Percentiles rank a stretch among this genome's conserved stretches.
Conservation (phyloP, 306 rosid species). For the Carpinus fangiana region DNA sequence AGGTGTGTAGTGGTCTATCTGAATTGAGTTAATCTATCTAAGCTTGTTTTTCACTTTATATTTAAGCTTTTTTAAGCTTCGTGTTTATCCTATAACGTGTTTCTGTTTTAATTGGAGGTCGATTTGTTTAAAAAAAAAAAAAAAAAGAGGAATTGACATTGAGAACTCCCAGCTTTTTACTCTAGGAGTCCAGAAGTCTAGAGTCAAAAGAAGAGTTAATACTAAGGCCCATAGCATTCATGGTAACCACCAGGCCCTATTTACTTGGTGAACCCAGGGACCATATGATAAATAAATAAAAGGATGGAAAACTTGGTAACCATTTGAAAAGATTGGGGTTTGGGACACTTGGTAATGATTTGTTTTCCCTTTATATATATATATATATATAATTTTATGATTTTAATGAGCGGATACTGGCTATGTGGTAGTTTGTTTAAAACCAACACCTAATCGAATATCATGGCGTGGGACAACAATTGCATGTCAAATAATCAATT, state of each 20-base stretch:
- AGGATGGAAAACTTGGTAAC: background rate
- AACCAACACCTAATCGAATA: background rate
- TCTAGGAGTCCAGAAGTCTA: background rate
- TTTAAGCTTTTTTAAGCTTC: too few species aligned
- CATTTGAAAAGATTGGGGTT: background rate
- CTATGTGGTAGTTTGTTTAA: background rate
- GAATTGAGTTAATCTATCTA: too few species aligned
- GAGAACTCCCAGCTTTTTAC: background rate
- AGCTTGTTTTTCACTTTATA: too few species aligned
- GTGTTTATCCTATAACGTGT: too few species aligned
- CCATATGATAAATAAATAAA: background rate
- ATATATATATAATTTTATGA: background rate
- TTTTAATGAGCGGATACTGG: background rate
- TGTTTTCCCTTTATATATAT: too few species aligned
- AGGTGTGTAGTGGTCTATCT: too few species aligned
- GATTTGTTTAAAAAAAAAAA: background rate
- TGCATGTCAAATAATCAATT: background rate
- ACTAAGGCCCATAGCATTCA: too few species aligned
- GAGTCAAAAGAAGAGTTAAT: background rate
- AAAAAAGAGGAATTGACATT: background rate
- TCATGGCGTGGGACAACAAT: background rate
- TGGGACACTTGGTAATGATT: background rate
- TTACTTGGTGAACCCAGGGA: background rate
- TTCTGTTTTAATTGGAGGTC: too few species aligned
- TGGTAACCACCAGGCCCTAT: background rate